Evolutionary conservation across 768 basidiomycete species (phyloP).

Genomic region (Boletus rufocinnamomeus): DNA sequence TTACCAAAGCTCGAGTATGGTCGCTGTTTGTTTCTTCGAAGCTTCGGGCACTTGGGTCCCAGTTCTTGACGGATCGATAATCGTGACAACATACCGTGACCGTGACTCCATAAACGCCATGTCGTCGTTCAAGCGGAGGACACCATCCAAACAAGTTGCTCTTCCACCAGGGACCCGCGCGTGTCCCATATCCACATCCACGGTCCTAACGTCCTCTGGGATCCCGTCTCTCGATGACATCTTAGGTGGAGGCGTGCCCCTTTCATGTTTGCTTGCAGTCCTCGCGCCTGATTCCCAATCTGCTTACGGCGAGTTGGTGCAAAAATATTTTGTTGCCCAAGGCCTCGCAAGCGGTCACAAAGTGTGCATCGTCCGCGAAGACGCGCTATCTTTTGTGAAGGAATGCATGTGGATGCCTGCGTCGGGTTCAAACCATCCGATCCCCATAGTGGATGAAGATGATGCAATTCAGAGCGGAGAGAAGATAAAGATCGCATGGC

Average conservation of each 20-base stretch:
- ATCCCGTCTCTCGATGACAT: constrained; percentile 94
- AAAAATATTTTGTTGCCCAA: constrained; percentile 88
- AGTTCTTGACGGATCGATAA: neutral
- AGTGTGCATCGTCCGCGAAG: constrained; percentile 64
- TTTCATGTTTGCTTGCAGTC: constrained; percentile 71
- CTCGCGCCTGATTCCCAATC: constrained; percentile 87
- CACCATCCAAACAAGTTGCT: constrained; percentile 44
- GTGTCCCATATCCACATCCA: constrained; percentile 57
- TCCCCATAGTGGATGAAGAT: constrained; percentile 34
- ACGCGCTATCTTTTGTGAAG: constrained; percentile 56
- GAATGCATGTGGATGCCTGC: constrained; percentile 81
- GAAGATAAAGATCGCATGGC: constrained; percentile 94
- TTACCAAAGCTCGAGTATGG: neutral
- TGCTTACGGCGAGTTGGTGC: constrained; percentile 79
- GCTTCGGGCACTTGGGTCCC: neutral
- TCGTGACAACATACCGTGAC: constrained; percentile 17
- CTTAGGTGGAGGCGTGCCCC: constrained; percentile 87
- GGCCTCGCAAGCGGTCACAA: constrained; percentile 74
- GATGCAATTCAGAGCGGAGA: constrained; percentile 43
- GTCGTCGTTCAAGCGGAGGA: constrained; percentile 82
- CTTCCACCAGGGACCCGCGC: constrained; percentile 55
- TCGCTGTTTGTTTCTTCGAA: neutral
- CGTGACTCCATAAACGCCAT: constrained; percentile 36
- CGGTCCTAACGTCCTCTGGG: constrained; percentile 75
- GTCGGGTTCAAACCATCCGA: constrained; percentile 11